These are phyloP conservation scores for Lichina pygmaea DNA, from an alignment of 495 filamentous ascomycete species.

Conservation along the genomic window DNA sequence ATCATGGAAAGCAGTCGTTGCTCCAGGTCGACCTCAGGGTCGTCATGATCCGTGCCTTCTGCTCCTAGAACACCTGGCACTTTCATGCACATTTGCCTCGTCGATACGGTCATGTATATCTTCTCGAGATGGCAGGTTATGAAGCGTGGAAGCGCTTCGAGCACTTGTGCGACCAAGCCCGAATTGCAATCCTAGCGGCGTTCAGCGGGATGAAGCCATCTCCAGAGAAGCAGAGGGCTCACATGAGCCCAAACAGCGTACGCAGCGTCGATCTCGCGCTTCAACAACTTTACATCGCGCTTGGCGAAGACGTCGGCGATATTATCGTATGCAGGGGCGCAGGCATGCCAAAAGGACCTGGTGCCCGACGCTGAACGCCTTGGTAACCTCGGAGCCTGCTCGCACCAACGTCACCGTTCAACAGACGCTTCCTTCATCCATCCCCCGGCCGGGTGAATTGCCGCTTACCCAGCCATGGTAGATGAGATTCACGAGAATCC, in stretches of 20 bases:
- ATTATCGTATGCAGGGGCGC: constrained; percentile 42
- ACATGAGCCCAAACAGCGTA: constrained; percentile 29
- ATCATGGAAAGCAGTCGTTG: constrained; percentile 2
- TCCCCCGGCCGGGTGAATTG: constrained; percentile 1
- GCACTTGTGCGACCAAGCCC: constrained; percentile 24
- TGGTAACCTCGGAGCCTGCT: too few species aligned
- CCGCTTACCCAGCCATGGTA: constrained; percentile 34
- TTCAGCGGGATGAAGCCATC: not conserved
- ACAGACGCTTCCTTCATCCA: not conserved
- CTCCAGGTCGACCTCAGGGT: constrained; percentile 6
- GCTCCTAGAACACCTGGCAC: too few species aligned
- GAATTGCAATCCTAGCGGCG: constrained; percentile 24
- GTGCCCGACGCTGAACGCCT: too few species aligned
- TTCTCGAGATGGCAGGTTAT: constrained; percentile 17
- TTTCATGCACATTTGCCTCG: constrained; percentile 13
- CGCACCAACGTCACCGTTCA: too few species aligned
- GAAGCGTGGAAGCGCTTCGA: constrained; percentile 19
- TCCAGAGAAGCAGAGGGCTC: constrained; percentile 10
- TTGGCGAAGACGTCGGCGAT: constrained; percentile 41
- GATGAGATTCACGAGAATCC: constrained; percentile 55
- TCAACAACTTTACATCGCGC: constrained; percentile 25
- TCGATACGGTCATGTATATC: constrained; percentile 20
- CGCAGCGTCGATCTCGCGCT: constrained; percentile 28
- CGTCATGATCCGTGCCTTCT: not conserved
- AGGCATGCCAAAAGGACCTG: not conserved